Evolutionary conservation across 768 basidiomycete genomes (phyloP).

Genomic region (Boletellus ananiceps): DNA sequence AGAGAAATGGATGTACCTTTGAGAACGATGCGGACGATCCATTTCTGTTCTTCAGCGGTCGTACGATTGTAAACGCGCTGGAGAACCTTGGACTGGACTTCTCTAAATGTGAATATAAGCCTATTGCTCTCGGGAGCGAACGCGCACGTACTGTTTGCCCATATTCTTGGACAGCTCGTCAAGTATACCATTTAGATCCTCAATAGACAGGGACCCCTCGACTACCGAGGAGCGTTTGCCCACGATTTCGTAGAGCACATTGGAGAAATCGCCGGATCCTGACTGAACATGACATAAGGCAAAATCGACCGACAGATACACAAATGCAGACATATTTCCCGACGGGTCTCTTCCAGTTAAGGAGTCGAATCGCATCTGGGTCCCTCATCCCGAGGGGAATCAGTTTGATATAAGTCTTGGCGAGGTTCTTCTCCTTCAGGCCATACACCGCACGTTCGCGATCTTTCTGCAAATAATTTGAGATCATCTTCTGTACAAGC

Average conservation of each 20-base stretch:
- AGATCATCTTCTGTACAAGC: not conserved
- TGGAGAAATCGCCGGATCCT: constrained; percentile 83
- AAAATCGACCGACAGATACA: not conserved
- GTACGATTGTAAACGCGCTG: constrained; percentile 72
- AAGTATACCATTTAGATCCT: constrained; percentile 76
- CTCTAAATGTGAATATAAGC: constrained; percentile 42
- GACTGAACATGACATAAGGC: constrained; percentile 37
- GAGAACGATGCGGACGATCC: constrained; percentile 94
- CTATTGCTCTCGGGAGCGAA: not conserved
- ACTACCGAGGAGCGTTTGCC: constrained; percentile 77
- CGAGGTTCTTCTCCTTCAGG: constrained; percentile 90
- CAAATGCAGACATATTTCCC: constrained; percentile 52
- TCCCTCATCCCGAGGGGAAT: constrained; percentile 80
- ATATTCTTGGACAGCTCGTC: constrained; percentile 70
- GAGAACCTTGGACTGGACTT: constrained; percentile 69
- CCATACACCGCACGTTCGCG: constrained; percentile 89
- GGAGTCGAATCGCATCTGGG: constrained; percentile 73
- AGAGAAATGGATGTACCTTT: constrained; percentile 56
- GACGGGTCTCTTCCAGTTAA: constrained; percentile 87
- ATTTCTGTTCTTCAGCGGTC: constrained; percentile 86
- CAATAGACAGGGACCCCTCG: constrained; percentile 71
- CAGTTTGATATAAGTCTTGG: constrained; percentile 87
- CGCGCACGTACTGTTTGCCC: constrained; percentile 61
- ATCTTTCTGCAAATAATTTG: constrained; percentile 65
- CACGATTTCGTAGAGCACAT: constrained; percentile 83